phyloP scores from a whole-genome alignment of 2,329 filamentous ascomycete genomes.

The Ceratocystis destructans region DNA sequence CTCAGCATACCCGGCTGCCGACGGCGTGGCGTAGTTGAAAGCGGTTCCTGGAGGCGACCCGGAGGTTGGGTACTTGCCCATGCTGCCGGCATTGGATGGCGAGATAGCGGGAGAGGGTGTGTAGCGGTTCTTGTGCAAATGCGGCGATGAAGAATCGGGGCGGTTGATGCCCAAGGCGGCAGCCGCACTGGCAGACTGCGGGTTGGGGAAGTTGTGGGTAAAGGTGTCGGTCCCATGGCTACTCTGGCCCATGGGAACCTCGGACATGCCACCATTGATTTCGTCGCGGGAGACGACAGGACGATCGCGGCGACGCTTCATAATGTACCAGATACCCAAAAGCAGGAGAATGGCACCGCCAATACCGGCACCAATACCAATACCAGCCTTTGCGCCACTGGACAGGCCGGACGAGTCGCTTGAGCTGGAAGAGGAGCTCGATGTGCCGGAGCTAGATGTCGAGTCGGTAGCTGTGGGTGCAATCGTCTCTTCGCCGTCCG shows the following conservation, averaged over 20 bases:
- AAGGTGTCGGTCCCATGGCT: slow-evolving; percentile 19
- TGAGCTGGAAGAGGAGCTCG: slow-evolving; percentile 18
- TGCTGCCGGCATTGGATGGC: slow-evolving; percentile 9
- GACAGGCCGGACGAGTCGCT: slow-evolving; percentile 26
- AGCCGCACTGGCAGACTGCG: slow-evolving; percentile 17
- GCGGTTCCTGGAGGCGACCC: neutral
- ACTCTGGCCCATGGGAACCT: slow-evolving; percentile 30
- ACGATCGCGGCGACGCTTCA: slow-evolving; percentile 20
- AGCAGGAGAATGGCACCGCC: slow-evolving; percentile 26
- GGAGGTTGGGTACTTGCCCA: neutral
- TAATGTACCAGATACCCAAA: slow-evolving; percentile 20
- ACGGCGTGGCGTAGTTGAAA: neutral
- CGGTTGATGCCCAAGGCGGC: slow-evolving; percentile 18
- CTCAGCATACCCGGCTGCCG: slow-evolving; percentile 19
- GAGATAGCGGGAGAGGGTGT: slow-evolving; percentile 21
- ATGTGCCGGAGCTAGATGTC: slow-evolving; percentile 23
- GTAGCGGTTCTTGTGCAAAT: slow-evolving; percentile 20
- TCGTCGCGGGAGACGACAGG: slow-evolving; percentile 27
- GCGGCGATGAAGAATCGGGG: slow-evolving; percentile 23
- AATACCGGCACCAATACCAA: slow-evolving; percentile 30
- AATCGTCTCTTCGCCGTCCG: slow-evolving; percentile 27
- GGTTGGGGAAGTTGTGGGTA: slow-evolving; percentile 26
- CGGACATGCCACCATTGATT: slow-evolving; percentile 29
- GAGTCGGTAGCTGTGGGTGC: slow-evolving; percentile 24
- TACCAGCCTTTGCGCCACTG: slow-evolving; percentile 33